phyloP scores from a whole-genome alignment of 257 asterid genomes.

The Fraxinus pennsylvanica region DNA sequence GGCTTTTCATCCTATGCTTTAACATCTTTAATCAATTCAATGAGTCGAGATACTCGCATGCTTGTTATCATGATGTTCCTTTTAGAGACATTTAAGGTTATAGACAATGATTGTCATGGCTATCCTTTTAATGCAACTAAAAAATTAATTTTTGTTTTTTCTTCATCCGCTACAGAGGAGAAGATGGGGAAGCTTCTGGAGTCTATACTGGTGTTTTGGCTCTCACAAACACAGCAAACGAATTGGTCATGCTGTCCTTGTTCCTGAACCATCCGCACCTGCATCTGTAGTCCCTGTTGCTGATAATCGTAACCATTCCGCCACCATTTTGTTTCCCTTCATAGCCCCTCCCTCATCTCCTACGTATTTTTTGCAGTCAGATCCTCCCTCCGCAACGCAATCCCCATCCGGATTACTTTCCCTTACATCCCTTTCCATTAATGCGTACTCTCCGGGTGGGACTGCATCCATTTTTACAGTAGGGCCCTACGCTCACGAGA shows the following conservation, averaged over 20 bases:
- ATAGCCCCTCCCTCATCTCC: constrained; percentile 98
- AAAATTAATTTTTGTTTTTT: neutral
- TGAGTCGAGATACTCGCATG: neutral
- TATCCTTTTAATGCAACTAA: neutral
- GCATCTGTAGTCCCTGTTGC: constrained; percentile 43
- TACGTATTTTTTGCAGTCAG: constrained; percentile 78
- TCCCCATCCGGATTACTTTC: constrained; percentile 76
- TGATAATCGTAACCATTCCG: constrained; percentile 45
- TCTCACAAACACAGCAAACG: constrained; percentile 74
- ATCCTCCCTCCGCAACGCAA: constrained; percentile 72
- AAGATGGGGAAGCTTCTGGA: constrained; percentile 94
- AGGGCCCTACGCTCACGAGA: constrained; percentile 94
- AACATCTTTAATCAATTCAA: neutral
- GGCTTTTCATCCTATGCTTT: constrained; percentile 1
- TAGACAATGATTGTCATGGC: neutral
- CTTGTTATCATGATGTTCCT: neutral
- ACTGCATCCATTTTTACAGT: constrained; percentile 59
- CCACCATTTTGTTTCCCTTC: constrained; percentile 66
- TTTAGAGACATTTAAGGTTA: neutral
- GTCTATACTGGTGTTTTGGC: constrained; percentile 86
- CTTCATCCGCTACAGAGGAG: constrained; percentile 55
- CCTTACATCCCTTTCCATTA: constrained; percentile 52
- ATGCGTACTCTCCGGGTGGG: constrained; percentile 52
- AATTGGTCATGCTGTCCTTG: constrained; percentile 77
- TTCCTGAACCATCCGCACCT: constrained; percentile 62